Evolutionary conservation across 2,329 filamentous ascomycete species (phyloP).

Genomic region (Fusarium anguioides): DNA sequence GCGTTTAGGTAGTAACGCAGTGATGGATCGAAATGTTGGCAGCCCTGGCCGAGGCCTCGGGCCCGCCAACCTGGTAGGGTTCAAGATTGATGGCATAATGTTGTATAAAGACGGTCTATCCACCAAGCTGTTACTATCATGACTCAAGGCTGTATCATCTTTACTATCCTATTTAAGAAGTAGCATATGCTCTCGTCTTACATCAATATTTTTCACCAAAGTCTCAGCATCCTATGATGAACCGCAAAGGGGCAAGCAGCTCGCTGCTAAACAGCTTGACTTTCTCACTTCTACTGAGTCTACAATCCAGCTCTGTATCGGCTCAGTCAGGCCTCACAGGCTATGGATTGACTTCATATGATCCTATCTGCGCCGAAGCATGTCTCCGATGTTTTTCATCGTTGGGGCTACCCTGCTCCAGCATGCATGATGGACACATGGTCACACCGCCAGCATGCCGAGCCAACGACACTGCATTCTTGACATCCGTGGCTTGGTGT

Average conservation of each 20-base stretch:
- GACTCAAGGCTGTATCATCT: background rate
- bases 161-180: background rate
- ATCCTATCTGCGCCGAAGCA: constrained; percentile 15
- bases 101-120: constrained; percentile 12
- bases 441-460: constrained; percentile 1
- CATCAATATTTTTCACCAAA: background rate
- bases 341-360: constrained; percentile 1
- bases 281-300: background rate
- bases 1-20: background rate
- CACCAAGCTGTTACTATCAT: background rate
- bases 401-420: background rate
- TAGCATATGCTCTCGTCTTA: background rate
- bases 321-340: background rate
- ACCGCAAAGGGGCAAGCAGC: background rate
- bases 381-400: constrained; percentile 7
- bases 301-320: background rate
- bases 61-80: constrained; percentile 1
- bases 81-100: background rate
- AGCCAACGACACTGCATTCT: background rate
- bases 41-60: background rate
- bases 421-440: background rate
- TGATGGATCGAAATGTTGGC: background rate
- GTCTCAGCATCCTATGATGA: background rate
- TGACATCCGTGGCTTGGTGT: constrained; percentile 15
- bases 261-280: background rate